Conservation (phyloP, 768 basidiomycete genomes). For the Mrakia blollopis region DNA sequence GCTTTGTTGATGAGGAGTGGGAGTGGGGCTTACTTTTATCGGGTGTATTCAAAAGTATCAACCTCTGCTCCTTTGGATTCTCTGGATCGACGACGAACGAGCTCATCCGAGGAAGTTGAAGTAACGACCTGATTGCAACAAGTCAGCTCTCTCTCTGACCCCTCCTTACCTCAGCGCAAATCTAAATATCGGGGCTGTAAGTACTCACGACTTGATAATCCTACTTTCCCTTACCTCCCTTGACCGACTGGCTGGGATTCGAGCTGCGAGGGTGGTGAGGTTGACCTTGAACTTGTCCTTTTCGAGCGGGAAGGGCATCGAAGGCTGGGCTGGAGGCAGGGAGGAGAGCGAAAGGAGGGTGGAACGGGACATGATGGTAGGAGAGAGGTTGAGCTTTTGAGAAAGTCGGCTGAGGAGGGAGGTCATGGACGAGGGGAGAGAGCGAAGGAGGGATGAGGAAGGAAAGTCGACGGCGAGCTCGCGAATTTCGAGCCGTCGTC, state of each 20-base stretch:
- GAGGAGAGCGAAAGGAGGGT: not conserved
- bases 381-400: not conserved
- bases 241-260: conserved; percentile 57
- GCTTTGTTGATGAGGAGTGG: not conserved
- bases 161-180: too few relatives aligned
- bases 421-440: not conserved
- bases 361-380: not conserved
- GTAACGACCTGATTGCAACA: conserved; percentile 29
- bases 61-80: conserved; percentile 51
- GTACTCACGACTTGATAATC: conserved; percentile 38
- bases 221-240: conserved; percentile 47
- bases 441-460: not conserved
- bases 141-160: not conserved
- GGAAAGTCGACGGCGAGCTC: not conserved
- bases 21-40: conserved; percentile 53
- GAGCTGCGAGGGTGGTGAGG: conserved; percentile 63
- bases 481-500: not conserved
- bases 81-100: conserved; percentile 33
- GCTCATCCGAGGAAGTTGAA: conserved; percentile 36
- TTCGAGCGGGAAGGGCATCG: conserved; percentile 49
- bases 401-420: not conserved
- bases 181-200: too few relatives aligned
- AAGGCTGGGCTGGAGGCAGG: conserved; percentile 52
- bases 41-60: conserved; percentile 58
- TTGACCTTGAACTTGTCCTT: conserved; percentile 60